Evolutionary conservation across 345 rosid species (phyloP).

Genomic region (Bruguiera sexangula): DNA sequence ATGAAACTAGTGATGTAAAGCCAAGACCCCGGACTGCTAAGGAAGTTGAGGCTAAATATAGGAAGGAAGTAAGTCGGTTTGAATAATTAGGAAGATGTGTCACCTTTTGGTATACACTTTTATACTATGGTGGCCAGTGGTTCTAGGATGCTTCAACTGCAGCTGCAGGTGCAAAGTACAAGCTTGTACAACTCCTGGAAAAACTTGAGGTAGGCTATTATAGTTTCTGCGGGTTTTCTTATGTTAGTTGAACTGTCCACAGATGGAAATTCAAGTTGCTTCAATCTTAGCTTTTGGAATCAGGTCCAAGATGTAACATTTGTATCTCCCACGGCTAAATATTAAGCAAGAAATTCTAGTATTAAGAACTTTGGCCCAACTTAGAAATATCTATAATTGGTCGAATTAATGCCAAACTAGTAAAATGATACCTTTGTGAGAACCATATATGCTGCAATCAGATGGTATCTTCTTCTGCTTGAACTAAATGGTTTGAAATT

Average conservation of each 20-base stretch:
- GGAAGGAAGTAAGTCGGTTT: conserved; percentile 35
- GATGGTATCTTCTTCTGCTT: neutral
- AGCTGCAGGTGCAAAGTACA: conserved; percentile 70
- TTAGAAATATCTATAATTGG: neutral
- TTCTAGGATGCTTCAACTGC: conserved; percentile 68
- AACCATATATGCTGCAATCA: neutral
- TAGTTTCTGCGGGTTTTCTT: conserved; percentile 4
- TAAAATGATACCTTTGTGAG: neutral
- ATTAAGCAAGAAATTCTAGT: neutral
- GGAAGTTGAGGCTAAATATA: conserved; percentile 83
- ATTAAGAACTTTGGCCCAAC: neutral
- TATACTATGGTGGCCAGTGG: conserved; percentile 20
- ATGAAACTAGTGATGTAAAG: conserved; percentile 46
- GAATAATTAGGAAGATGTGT: neutral
- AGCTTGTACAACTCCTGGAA: conserved; percentile 69
- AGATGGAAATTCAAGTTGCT: neutral
- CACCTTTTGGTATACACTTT: neutral
- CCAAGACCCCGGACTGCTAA: conserved; percentile 73
- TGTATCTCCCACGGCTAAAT: neutral
- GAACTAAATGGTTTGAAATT: neutral
- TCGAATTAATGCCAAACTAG: neutral
- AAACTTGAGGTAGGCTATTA: conserved; percentile 60
- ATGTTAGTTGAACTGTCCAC: neutral
- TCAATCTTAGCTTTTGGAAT: neutral
- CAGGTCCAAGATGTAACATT: neutral